phyloP scores from a whole-genome alignment of 129 eudicot genomes.

The Dittrichia graveolens region DNA sequence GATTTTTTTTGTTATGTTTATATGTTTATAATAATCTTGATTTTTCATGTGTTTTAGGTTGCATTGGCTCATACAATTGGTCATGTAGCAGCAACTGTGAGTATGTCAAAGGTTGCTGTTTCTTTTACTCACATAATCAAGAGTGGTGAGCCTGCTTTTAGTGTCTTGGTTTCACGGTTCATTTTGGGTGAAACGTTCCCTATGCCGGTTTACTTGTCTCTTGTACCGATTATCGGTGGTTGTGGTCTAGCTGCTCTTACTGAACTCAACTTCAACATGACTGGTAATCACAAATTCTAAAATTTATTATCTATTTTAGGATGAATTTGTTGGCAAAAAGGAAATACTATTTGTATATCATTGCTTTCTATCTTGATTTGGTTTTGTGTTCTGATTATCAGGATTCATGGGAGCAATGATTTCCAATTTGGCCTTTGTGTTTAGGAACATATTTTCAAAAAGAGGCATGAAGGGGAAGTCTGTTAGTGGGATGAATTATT shows the following conservation, averaged over 20 bases:
- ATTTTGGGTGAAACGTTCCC: slow-evolving; percentile 73
- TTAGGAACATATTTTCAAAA: slow-evolving; percentile 70
- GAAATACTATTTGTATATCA: neutral
- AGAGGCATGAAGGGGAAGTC: slow-evolving; percentile 80
- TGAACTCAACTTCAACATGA: slow-evolving; percentile 77
- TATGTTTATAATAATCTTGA: slow-evolving; percentile 15
- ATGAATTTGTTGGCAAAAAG: neutral
- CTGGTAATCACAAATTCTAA: slow-evolving; percentile 47
- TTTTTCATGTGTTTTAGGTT: slow-evolving; percentile 48
- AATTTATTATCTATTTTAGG: neutral
- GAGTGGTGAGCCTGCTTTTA: slow-evolving; percentile 81
- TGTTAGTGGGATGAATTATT: slow-evolving; percentile 86
- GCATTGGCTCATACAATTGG: slow-evolving; percentile 87
- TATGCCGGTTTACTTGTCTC: slow-evolving; percentile 62
- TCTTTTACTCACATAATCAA: slow-evolving; percentile 73
- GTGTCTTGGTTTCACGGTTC: slow-evolving; percentile 69
- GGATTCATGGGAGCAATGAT: slow-evolving; percentile 88
- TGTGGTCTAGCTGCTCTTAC: slow-evolving; percentile 73
- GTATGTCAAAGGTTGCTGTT: slow-evolving; percentile 84
- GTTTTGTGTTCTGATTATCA: slow-evolving; percentile 31
- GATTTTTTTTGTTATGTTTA: slow-evolving; percentile 5
- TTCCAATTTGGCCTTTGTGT: slow-evolving; percentile 76
- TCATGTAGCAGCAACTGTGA: slow-evolving; percentile 80
- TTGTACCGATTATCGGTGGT: slow-evolving; percentile 71
- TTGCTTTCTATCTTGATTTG: slow-evolving; percentile 24